Evolutionary conservation across 2,329 filamentous ascomycete species (phyloP), one percentile per base, ranked within the genome.

Genomic region (Sordariomycetes sp.): DNA sequence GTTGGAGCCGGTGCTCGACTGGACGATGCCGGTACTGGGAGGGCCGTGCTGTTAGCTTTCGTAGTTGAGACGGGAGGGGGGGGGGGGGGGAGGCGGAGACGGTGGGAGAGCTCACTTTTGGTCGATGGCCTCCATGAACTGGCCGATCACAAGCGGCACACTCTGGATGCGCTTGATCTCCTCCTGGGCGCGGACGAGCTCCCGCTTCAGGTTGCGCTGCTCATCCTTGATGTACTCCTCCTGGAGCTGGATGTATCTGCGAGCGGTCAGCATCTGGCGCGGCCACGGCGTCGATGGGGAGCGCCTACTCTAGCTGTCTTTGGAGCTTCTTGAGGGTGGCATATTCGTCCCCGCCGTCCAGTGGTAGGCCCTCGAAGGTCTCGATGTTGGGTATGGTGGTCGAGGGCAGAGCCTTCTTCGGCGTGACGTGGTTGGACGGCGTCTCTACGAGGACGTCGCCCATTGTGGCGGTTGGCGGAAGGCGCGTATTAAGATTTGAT

Each of bases 211-310:
- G 76, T 91, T 97, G 78, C 90, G 87, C 78, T 99, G 94, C 80
- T 99, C 94, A 84, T 99, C 94, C 79, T 99, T 99, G 85, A 99
- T 99, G 75, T 99, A 99, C 73, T 99, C 94, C 76, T 99, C 94
- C 77, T 99, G 94, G 66, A 99, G 82, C 75, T 97, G 90, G 71
- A 97, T 96, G 74, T 96, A 90, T 72, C 87, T 90, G 66, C 63
- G 59, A 37, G n/a, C 59, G 60, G 18, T 11, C 7, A 24, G 46
- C 51, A 61, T 68, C 16, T 28, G 20, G n/a, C 46, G 6, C 2
- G 20, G 20, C 14, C 51, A 55, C 14, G 53, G 32, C 53, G 12
- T 54, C 22, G 32, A 25, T 32, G 58, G 48, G 50, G 54, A 60
- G 22, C 43, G 71, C 84, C 66, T 82, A 97, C 86, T 99, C 94